A percentile compares a stretch with the other conserved stretches of the same genome.
phyloP scores from a whole-genome alignment of 495 filamentous ascomycete genomes.

The Rostrohypoxylon terebratum region DNA sequence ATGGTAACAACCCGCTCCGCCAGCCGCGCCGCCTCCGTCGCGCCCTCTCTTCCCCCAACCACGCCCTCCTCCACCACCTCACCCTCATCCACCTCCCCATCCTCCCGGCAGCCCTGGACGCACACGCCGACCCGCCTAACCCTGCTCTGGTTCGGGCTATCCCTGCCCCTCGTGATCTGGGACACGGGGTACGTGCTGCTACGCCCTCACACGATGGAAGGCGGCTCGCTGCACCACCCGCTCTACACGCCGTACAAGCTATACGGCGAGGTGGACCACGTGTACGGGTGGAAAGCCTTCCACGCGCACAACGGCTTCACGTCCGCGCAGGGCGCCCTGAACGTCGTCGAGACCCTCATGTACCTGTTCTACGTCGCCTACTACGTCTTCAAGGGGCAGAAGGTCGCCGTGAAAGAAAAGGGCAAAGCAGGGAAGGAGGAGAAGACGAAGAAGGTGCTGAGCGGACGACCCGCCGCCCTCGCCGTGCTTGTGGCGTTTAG shows the following conservation, averaged over 20 bases:
- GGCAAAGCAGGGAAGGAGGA: conserved; percentile 47
- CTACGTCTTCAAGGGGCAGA: conserved; percentile 63
- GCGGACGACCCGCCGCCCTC: conserved; percentile 68
- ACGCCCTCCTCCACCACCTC: not conserved
- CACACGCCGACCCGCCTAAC: conserved; percentile 75
- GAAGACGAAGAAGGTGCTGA: conserved; percentile 54
- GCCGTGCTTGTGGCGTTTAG: conserved; percentile 76
- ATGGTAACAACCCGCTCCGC: conserved; percentile 50
- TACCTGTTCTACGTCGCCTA: conserved; percentile 77
- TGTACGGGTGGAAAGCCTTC: conserved; percentile 86
- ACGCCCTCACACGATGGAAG: conserved; percentile 86
- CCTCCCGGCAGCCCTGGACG: conserved; percentile 57
- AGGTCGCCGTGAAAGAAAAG: conserved; percentile 26
- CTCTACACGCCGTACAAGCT: conserved; percentile 84
- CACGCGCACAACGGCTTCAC: conserved; percentile 81
- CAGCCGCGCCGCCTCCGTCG: conserved; percentile 37
- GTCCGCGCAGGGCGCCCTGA: conserved; percentile 78
- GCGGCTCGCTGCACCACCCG: conserved; percentile 77
- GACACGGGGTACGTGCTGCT: conserved; percentile 84
- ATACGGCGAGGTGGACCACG: conserved; percentile 82
- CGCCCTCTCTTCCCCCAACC: not conserved
- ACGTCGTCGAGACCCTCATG: conserved; percentile 75
- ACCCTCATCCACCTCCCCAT: not conserved
- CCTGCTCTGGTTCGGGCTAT: conserved; percentile 79
- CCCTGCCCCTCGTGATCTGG: conserved; percentile 86